Conservation (phyloP, 257 asterid species). For the Forsythia viridissima region DNA sequence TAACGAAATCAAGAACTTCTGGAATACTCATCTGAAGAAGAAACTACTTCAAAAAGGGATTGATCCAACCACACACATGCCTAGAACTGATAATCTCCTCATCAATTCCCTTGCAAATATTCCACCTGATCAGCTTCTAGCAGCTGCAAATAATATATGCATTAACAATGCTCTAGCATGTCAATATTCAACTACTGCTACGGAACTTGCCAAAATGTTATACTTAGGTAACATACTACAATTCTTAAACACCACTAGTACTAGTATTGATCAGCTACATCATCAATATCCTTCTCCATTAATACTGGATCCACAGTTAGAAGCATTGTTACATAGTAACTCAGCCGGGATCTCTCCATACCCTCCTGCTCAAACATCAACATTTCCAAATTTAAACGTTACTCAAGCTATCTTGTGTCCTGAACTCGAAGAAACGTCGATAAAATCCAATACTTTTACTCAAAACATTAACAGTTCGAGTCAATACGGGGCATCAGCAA, state of each 20-base stretch:
- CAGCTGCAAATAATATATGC: not conserved
- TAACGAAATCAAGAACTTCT: conserved; percentile 43
- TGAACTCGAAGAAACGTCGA: not conserved
- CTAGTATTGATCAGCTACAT: not conserved
- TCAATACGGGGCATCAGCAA: not conserved
- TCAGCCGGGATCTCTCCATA: not conserved
- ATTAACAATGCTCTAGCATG: conserved; percentile 20
- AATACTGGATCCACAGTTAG: not conserved
- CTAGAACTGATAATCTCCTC: conserved; percentile 24
- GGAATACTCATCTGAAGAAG: conserved; percentile 41
- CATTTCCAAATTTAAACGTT: not conserved
- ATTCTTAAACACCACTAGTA: conserved; percentile 18
- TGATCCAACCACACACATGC: conserved; percentile 38
- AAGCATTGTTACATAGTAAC: not conserved
- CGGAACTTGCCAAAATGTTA: conserved; percentile 25
- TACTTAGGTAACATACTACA: conserved; percentile 26
- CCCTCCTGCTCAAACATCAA: not conserved
- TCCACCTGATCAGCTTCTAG: conserved; percentile 16
- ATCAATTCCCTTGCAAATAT: conserved; percentile 5
- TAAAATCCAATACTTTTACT: not conserved
- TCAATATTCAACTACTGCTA: conserved; percentile 22
- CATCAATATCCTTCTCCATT: not conserved
- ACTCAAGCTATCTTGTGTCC: not conserved
- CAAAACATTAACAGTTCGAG: not conserved
- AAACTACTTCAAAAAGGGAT: conserved; percentile 35